Conservation (phyloP, 768 basidiomycete genomes). For the Suillus cothurnatus region DNA sequence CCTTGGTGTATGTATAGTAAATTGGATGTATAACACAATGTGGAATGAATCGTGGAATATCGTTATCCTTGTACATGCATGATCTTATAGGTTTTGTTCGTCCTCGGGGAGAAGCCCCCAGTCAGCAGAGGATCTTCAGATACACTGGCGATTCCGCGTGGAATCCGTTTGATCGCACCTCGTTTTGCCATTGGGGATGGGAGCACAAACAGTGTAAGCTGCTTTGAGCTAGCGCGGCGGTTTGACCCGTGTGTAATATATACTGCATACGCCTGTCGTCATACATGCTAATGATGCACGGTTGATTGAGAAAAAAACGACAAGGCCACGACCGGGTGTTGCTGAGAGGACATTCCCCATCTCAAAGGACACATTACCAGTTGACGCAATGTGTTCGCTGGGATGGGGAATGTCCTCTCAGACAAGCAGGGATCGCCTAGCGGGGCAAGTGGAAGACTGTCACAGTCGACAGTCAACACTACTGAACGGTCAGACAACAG, state of each 20-base stretch:
- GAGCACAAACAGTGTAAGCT: neutral
- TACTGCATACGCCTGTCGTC: neutral
- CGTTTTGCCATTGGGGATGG: neutral
- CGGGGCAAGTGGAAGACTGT: too few relatives aligned
- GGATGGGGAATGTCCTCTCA: too few relatives aligned
- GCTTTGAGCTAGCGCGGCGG: neutral
- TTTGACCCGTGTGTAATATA: neutral
- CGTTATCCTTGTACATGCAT: neutral
- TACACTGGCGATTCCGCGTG: neutral
- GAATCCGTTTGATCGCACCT: neutral
- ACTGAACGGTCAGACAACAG: too few relatives aligned
- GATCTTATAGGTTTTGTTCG: neutral
- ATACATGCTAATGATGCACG: neutral
- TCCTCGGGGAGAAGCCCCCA: neutral
- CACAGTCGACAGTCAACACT: too few relatives aligned
- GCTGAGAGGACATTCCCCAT: neutral
- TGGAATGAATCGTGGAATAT: slow-evolving; percentile 5
- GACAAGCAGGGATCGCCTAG: neutral
- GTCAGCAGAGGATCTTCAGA: neutral
- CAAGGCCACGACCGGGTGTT: neutral
- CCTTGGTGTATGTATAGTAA: slow-evolving; percentile 10
- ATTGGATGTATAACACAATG: slow-evolving; percentile 12
- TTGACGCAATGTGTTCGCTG: too few relatives aligned
- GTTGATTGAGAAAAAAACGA: neutral
- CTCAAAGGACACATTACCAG: neutral